Conservation (phyloP, 2,329 filamentous ascomycete species). For the Huntiella moniliformis region DNA sequence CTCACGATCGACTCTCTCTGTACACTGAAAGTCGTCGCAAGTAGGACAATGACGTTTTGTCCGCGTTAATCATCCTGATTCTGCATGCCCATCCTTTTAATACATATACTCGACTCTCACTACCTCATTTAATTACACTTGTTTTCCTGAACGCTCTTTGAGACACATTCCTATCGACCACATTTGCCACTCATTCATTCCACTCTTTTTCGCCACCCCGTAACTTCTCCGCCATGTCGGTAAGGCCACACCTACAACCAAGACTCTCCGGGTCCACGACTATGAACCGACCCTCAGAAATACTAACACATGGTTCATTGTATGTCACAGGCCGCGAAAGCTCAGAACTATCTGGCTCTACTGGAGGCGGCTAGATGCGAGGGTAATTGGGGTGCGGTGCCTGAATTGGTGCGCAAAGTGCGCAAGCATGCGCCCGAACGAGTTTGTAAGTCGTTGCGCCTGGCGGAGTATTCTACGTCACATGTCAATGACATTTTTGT, state of each 20-base stretch:
- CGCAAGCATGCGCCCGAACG: slow-evolving; percentile 80
- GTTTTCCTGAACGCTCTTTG: background rate
- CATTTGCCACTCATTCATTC: background rate
- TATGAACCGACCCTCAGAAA: background rate
- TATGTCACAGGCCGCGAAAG: slow-evolving; percentile 36
- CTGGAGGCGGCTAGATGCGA: slow-evolving; percentile 78
- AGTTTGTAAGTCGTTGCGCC: slow-evolving; percentile 43
- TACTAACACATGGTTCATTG: background rate
- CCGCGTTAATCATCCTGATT: slow-evolving; percentile 1
- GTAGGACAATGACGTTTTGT: slow-evolving; percentile 10
- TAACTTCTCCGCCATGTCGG: slow-evolving; percentile 7
- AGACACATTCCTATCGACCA: background rate
- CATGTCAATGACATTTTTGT: background rate
- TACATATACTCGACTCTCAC: background rate
- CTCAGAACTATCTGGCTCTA: slow-evolving; percentile 58
- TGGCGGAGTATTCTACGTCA: slow-evolving; percentile 1
- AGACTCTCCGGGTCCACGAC: background rate
- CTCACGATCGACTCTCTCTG: background rate
- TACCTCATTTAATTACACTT: background rate
- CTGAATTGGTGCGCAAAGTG: slow-evolving; percentile 80
- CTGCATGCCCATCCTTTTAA: background rate
- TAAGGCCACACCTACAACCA: slow-evolving; percentile 4
- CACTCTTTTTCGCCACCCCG: background rate
- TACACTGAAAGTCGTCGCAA: background rate
- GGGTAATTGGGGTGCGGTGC: slow-evolving; percentile 69